These are phyloP conservation scores for Lasiodiplodia citricola DNA, from an alignment of 2,329 filamentous ascomycete genomes.

Conservation along the genomic window DNA sequence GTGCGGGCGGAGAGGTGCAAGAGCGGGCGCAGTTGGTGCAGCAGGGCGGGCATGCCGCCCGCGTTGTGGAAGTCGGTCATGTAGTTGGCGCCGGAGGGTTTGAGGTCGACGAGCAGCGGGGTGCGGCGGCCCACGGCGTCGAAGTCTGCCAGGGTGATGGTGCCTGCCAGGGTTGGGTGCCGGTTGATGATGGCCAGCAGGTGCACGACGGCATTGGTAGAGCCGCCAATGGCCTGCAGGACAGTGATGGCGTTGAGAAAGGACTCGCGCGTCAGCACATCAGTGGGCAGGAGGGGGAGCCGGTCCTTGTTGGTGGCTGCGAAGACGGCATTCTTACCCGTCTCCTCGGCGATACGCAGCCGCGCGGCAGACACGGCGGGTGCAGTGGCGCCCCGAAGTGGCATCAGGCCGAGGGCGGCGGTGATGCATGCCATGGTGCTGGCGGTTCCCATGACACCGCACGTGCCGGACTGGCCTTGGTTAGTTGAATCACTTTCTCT, in stretches of 20 bases:
- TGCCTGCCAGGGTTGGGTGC: constrained; percentile 65
- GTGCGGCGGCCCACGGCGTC: constrained; percentile 78
- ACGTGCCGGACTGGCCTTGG: constrained; percentile 51
- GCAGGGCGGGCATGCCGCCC: constrained; percentile 79
- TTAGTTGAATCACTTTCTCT: too few species aligned
- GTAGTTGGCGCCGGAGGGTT: constrained; percentile 80
- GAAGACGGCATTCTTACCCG: constrained; percentile 55
- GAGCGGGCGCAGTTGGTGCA: constrained; percentile 80
- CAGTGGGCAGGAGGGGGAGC: constrained; percentile 46
- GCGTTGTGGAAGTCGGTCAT: constrained; percentile 87
- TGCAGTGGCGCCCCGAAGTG: constrained; percentile 57
- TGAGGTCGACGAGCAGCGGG: constrained; percentile 81
- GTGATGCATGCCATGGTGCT: constrained; percentile 63
- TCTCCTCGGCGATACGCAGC: constrained; percentile 60
- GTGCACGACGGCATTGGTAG: constrained; percentile 52
- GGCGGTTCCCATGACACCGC: constrained; percentile 64
- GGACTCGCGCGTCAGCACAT: constrained; percentile 53
- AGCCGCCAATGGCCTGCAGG: constrained; percentile 52
- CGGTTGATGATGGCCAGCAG: constrained; percentile 55
- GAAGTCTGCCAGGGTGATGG: constrained; percentile 78
- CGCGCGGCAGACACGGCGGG: constrained; percentile 60
- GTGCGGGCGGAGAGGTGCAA: constrained; percentile 78
- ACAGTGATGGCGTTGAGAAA: constrained; percentile 55
- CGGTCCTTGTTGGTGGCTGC: constrained; percentile 42
- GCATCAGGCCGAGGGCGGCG: constrained; percentile 59